Evolutionary conservation across 352 stramenopile genomes (phyloP).

Genomic region (Phytophthora meadii): DNA sequence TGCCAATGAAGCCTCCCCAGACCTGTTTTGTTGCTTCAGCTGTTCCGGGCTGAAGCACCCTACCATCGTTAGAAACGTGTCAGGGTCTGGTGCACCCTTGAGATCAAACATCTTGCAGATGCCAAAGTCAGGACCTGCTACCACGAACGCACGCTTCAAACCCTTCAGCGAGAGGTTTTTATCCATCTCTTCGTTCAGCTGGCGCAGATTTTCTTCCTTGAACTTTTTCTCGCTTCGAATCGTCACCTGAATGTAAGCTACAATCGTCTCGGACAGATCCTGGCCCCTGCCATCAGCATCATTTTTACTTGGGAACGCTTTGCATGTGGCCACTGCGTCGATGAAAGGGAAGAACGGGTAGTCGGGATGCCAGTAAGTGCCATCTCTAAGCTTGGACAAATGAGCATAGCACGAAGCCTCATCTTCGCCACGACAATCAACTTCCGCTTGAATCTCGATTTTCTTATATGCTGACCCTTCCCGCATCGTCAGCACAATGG

Average conservation of each 20-base stretch:
- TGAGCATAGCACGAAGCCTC: not conserved
- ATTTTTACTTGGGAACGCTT: not conserved
- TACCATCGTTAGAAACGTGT: constrained; percentile 9
- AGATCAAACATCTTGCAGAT: constrained; percentile 23
- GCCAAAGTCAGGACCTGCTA: constrained; percentile 13
- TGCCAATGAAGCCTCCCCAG: no score
- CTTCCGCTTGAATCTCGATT: not conserved
- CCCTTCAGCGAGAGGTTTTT: constrained; percentile 13
- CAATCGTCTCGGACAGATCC: not conserved
- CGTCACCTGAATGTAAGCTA: not conserved
- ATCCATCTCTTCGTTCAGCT: constrained; percentile 17
- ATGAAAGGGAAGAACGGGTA: not conserved
- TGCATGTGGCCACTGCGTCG: not conserved
- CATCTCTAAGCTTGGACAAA: not conserved
- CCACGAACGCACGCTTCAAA: constrained; percentile 24
- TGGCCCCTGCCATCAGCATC: no score
- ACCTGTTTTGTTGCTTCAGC: no score
- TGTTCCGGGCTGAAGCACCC: no score
- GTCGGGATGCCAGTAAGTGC: not conserved
- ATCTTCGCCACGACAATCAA: not conserved
- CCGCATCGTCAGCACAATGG: not conserved
- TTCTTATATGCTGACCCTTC: not conserved
- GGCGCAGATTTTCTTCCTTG: not conserved
- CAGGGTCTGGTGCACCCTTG: constrained; percentile 11
- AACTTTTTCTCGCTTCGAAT: not conserved